phyloP scores from a whole-genome alignment of 352 stramenopile species.

The Phytophthora litchii region DNA sequence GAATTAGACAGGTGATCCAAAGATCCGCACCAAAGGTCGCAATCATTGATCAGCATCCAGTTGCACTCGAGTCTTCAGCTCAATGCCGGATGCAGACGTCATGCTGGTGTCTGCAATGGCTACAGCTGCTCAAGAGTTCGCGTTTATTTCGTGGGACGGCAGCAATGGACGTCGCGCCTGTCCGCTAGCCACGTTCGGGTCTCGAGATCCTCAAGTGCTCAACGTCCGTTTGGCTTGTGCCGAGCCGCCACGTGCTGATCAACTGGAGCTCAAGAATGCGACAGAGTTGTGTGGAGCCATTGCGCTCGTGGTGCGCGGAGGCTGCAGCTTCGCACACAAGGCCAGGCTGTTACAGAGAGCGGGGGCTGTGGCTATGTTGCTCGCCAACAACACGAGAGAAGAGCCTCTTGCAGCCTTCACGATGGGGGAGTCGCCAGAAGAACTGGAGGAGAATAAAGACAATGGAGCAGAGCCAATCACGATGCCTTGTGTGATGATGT shows the following conservation, averaged over 20 bases:
- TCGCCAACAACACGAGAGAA: constrained; percentile 63
- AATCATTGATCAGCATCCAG: constrained; percentile 19
- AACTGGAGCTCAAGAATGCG: constrained; percentile 52
- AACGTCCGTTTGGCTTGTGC: constrained; percentile 54
- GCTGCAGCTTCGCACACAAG: constrained; percentile 75
- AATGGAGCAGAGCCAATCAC: constrained; percentile 25
- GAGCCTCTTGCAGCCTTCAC: constrained; percentile 65
- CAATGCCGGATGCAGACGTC: constrained; percentile 6
- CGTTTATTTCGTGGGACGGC: constrained; percentile 65
- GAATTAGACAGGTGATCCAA: constrained; percentile 28
- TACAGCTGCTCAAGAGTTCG: constrained; percentile 36
- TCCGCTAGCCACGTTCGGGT: constrained; percentile 70
- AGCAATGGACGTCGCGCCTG: constrained; percentile 44
- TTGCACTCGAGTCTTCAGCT: not conserved
- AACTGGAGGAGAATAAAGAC: constrained; percentile 19
- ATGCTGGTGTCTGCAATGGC: constrained; percentile 9
- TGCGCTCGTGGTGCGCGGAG: constrained; percentile 67
- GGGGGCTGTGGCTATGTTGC: constrained; percentile 55
- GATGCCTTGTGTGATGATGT: constrained; percentile 78
- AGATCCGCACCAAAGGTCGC: constrained; percentile 51
- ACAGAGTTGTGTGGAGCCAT: constrained; percentile 52
- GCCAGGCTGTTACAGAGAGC: constrained; percentile 57
- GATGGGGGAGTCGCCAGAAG: constrained; percentile 45
- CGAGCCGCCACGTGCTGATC: constrained; percentile 62
- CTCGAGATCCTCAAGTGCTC: constrained; percentile 29